These are phyloP conservation scores for Suillus occidentalis DNA, from an alignment of 768 basidiomycete species.

Conservation along the genomic window DNA sequence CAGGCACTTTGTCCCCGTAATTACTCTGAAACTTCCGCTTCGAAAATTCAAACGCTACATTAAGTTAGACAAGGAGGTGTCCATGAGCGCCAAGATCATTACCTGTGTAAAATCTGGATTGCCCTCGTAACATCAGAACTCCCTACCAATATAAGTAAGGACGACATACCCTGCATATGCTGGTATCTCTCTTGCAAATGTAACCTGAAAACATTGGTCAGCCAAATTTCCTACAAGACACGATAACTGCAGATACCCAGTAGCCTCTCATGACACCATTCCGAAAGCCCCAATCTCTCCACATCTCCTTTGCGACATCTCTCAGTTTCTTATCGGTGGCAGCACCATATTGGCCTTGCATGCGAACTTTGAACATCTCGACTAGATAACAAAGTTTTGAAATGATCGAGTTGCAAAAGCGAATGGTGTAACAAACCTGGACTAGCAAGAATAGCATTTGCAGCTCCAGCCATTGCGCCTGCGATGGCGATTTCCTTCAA, in stretches of 20 bases:
- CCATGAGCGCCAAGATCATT: neutral
- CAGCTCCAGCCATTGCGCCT: conserved; percentile 90
- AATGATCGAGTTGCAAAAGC: neutral
- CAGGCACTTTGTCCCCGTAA: conserved; percentile 70
- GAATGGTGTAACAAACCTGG: conserved; percentile 55
- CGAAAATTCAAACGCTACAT: conserved; percentile 80
- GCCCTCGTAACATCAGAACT: conserved; percentile 3
- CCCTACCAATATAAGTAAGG: neutral
- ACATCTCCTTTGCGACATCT: conserved; percentile 77
- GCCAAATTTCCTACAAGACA: neutral
- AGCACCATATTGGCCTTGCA: conserved; percentile 94
- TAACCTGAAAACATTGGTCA: conserved; percentile 52
- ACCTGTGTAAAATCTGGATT: conserved; percentile 68
- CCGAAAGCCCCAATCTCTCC: conserved; percentile 80
- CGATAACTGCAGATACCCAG: conserved; percentile 59
- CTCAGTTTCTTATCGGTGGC: conserved; percentile 76
- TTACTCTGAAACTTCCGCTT: conserved; percentile 70
- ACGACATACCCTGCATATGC: conserved; percentile 77
- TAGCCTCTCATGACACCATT: conserved; percentile 95
- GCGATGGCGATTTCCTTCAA: conserved; percentile 80
- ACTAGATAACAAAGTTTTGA: conserved; percentile 43
- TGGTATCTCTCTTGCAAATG: conserved; percentile 90
- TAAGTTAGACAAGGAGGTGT: neutral
- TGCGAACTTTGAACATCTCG: conserved; percentile 98
- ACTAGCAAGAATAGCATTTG: conserved; percentile 86